phyloP scores from a whole-genome alignment of 2,329 filamentous ascomycete genomes.

The Bipolaris bicolor region DNA sequence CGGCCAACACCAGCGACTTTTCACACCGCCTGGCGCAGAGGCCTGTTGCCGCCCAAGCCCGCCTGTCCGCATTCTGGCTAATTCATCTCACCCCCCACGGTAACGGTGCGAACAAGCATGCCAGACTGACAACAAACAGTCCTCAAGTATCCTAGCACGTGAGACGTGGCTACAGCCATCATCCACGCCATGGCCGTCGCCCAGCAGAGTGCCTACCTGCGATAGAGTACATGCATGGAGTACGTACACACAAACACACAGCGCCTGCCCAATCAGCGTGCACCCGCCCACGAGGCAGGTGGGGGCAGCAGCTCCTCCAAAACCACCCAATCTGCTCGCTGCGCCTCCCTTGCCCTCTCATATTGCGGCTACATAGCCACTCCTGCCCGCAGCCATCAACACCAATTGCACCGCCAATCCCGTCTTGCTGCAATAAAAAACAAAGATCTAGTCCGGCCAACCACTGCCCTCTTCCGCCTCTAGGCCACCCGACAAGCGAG shows the following conservation, averaged over 20 bases:
- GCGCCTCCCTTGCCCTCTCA: neutral
- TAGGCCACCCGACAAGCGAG: slow-evolving; percentile 3
- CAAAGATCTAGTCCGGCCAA: slow-evolving; percentile 17
- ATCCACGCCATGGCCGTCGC: slow-evolving; percentile 26
- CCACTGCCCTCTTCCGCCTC: slow-evolving; percentile 10
- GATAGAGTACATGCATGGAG: neutral
- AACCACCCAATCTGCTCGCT: slow-evolving; percentile 5
- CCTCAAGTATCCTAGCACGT: neutral
- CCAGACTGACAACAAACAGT: neutral
- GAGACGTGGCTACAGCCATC: slow-evolving; percentile 30
- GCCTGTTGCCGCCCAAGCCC: neutral
- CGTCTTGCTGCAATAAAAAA: slow-evolving; percentile 4
- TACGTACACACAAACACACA: neutral
- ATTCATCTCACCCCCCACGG: too few species aligned
- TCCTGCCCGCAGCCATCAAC: neutral
- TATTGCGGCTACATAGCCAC: neutral
- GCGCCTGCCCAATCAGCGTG: slow-evolving; percentile 5
- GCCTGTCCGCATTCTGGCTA: neutral
- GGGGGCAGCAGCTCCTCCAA: slow-evolving; percentile 7
- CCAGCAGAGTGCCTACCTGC: neutral
- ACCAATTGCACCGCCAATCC: slow-evolving; percentile 12
- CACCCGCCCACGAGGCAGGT: slow-evolving; percentile 18
- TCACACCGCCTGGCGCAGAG: neutral
- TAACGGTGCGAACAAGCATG: neutral
- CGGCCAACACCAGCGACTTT: neutral